phyloP scores from a whole-genome alignment of 805 yeast species.

The Candida morakotiae region DNA sequence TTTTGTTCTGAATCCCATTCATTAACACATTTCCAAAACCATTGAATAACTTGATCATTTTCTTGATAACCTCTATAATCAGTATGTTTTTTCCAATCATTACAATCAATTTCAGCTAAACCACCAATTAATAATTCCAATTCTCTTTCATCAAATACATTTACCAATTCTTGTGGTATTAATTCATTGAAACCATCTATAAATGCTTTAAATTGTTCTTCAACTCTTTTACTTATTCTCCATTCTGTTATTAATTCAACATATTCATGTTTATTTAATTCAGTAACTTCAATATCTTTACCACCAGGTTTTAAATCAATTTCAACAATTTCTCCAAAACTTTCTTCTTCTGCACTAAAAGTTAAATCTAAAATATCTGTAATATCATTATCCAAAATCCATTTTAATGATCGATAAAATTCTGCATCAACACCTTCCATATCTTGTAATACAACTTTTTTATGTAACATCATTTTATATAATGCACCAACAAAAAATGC shows the following conservation, averaged over 20 bases:
- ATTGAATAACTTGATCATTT: conserved; percentile 91
- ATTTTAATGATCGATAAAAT: conserved; percentile 87
- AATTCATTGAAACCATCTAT: conserved; percentile 96
- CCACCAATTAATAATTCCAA: conserved; percentile 96
- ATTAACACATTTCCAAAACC: conserved; percentile 96
- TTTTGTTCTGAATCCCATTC: conserved; percentile 97
- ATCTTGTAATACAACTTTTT: conserved; percentile 91
- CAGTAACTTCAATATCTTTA: conserved; percentile 82
- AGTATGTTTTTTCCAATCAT: conserved; percentile 98
- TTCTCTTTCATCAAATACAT: conserved; percentile 97
- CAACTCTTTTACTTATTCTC: conserved; percentile 90
- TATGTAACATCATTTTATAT: conserved; percentile 94
- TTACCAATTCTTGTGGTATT: conserved; percentile 93
- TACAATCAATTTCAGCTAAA: conserved; percentile 94
- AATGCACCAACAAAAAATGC: conserved; percentile 98
- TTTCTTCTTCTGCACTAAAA: conserved; percentile 85
- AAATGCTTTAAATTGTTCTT: conserved; percentile 93
- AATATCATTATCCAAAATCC: conserved; percentile 95
- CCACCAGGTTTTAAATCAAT: conserved; percentile 91
- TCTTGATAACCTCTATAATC: conserved; percentile 98
- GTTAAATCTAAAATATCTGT: conserved; percentile 79
- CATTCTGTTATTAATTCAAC: conserved; percentile 94
- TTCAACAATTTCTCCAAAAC: conserved; percentile 88
- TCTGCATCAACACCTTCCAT: conserved; percentile 99
- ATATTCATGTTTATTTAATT: conserved; percentile 92